Percentiles rank a stretch among this genome's conserved stretches.
These are phyloP conservation scores for Raphanus hybrid DNA, from an alignment of 441 rosid genomes.

Conservation along the genomic window DNA sequence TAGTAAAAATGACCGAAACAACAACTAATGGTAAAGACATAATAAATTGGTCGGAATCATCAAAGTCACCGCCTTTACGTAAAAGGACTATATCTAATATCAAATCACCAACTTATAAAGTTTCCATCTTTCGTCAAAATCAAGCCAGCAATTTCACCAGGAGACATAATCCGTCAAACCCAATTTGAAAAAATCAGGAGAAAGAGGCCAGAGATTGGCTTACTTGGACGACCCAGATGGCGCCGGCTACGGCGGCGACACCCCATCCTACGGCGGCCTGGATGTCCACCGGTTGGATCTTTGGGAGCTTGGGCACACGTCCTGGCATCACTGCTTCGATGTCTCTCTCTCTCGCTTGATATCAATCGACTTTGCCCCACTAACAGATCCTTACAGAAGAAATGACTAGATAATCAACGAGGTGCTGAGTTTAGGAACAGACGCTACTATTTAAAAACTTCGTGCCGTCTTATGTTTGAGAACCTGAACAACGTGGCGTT, in stretches of 20 bases:
- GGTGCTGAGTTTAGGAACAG: too few relatives aligned
- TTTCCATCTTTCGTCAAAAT: slow-evolving; percentile 2
- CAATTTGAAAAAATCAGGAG: slow-evolving; percentile 15
- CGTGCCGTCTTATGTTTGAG: too few relatives aligned
- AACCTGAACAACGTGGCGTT: too few relatives aligned
- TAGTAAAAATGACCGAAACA: slow-evolving; percentile 4
- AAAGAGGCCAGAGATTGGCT: background rate
- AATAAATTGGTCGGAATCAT: too few relatives aligned
- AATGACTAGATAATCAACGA: slow-evolving; percentile 14
- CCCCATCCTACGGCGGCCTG: slow-evolving; percentile 89
- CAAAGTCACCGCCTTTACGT: too few relatives aligned
- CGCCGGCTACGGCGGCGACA: slow-evolving; percentile 70
- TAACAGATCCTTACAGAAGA: slow-evolving; percentile 15
- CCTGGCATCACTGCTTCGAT: slow-evolving; percentile 57
- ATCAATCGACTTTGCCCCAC: slow-evolving; percentile 31
- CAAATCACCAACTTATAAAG: background rate
- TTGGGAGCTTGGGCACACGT: slow-evolving; percentile 56
- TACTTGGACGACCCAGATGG: slow-evolving; percentile 79
- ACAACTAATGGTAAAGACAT: too few relatives aligned
- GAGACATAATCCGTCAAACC: background rate
- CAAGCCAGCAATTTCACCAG: slow-evolving; percentile 19
- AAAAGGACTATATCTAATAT: too few relatives aligned
- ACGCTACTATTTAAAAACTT: too few relatives aligned
- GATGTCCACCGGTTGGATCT: slow-evolving; percentile 56
- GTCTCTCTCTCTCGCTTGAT: slow-evolving; percentile 39